Conservation (phyloP, 148 eudicot genomes). For the Rhododendron kiyosumense region DNA sequence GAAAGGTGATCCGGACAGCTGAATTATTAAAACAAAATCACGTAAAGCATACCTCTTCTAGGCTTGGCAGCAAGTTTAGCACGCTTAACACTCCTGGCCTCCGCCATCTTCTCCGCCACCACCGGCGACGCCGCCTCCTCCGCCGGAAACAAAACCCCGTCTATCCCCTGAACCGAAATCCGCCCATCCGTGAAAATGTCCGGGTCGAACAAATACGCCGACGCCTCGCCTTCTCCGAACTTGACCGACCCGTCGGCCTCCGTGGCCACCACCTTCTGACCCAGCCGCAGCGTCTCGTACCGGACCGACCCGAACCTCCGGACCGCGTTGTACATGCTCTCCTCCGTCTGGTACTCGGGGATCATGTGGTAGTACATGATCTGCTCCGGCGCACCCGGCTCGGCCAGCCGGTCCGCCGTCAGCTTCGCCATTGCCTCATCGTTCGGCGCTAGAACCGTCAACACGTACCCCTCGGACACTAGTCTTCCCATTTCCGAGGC, state of each 20-base stretch:
- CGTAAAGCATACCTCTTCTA: conserved; percentile 4
- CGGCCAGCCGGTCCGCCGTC: conserved; percentile 63
- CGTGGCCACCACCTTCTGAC: conserved; percentile 68
- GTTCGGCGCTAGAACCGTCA: conserved; percentile 84
- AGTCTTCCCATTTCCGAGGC: conserved; percentile 83
- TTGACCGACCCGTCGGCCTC: conserved; percentile 96
- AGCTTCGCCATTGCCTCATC: conserved; percentile 87
- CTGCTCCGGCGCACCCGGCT: conserved; percentile 88
- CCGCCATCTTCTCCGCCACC: conserved; percentile 11
- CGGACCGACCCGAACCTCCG: conserved; percentile 75
- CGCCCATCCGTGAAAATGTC: conserved; percentile 91
- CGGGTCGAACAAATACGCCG: conserved; percentile 87
- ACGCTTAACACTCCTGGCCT: conserved; percentile 38
- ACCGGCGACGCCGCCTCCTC: conserved; percentile 20
- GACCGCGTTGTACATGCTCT: conserved; percentile 89
- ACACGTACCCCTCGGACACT: conserved; percentile 81
- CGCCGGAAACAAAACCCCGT: conserved; percentile 66
- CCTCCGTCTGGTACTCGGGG: conserved; percentile 95
- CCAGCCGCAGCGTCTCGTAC: conserved; percentile 76
- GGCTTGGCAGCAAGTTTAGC: conserved; percentile 8
- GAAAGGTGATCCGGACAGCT: too few relatives aligned
- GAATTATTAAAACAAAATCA: not conserved
- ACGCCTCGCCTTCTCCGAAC: conserved; percentile 71
- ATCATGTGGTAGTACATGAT: conserved; percentile 84
- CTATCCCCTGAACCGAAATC: conserved; percentile 94